A percentile compares a stretch with the other conserved stretches of the same genome.
These are phyloP conservation scores for Magnolia changhungtana DNA, from an alignment of 164 flowering plant genomes.

Conservation along the genomic window DNA sequence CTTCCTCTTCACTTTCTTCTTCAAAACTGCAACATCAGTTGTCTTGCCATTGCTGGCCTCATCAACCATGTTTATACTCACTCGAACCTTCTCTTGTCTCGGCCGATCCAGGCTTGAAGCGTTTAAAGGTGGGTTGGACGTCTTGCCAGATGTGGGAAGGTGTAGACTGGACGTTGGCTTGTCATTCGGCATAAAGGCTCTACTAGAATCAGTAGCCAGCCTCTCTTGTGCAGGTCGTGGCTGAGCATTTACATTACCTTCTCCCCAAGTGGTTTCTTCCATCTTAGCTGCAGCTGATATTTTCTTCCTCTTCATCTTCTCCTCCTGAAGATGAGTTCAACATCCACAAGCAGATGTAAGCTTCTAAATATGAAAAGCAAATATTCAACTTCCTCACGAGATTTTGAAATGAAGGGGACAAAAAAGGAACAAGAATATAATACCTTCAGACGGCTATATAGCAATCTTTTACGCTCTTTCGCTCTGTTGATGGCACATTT, in stretches of 20 bases:
- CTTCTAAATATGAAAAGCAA: not conserved
- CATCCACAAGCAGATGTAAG: not conserved
- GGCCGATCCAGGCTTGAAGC: slow-evolving; percentile 4
- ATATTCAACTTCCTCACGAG: no score
- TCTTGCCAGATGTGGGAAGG: slow-evolving; percentile 2
- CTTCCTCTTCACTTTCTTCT: slow-evolving; percentile 18
- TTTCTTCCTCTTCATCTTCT: slow-evolving; percentile 21
- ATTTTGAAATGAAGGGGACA: not conserved
- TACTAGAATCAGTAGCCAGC: not conserved
- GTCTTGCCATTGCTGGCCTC: slow-evolving; percentile 6
- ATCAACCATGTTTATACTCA: slow-evolving; percentile 3
- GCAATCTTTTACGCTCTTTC: slow-evolving; percentile 60
- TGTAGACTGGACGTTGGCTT: slow-evolving; percentile 7
- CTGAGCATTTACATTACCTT: slow-evolving; percentile 10
- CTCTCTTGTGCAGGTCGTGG: slow-evolving; percentile 14
- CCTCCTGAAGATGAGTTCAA: slow-evolving; percentile 10
- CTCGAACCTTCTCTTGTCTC: slow-evolving; percentile 11
- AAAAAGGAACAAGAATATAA: no score
- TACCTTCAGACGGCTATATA: slow-evolving; percentile 38
- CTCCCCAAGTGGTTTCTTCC: slow-evolving; percentile 13
- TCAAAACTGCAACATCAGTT: slow-evolving; percentile 9
- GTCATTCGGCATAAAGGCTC: not conserved
- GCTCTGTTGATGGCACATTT: slow-evolving; percentile 78
- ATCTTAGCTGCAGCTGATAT: slow-evolving; percentile 8
- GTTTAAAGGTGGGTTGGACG: not conserved